phyloP scores from a whole-genome alignment of 148 eudicot genomes.

The Nepenthes gracilis region DNA sequence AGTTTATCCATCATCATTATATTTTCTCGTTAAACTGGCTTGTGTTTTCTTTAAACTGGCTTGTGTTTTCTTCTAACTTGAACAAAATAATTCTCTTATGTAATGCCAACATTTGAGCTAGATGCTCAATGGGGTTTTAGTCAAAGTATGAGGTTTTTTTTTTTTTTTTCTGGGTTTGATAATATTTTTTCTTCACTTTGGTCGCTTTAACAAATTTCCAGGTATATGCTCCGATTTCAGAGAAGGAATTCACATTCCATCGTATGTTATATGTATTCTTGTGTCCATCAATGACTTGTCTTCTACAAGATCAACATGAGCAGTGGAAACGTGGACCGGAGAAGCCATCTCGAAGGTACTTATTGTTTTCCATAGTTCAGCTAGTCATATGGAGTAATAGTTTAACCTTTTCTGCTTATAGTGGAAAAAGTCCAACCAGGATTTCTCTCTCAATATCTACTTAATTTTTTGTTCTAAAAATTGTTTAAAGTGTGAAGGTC shows the following conservation, averaged over 20 bases:
- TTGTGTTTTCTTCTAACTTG: no score
- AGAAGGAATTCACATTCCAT: slow-evolving; percentile 61
- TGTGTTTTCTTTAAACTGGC: no score
- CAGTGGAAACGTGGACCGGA: slow-evolving; percentile 66
- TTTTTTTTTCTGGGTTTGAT: background rate
- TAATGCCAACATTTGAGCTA: no score
- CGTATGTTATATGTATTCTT: slow-evolving; percentile 69
- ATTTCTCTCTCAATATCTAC: background rate
- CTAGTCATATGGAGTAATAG: background rate
- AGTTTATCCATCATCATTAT: background rate
- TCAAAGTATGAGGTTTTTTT: no score
- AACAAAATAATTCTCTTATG: no score
- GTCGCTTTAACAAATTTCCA: slow-evolving; percentile 13
- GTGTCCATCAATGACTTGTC: slow-evolving; percentile 80
- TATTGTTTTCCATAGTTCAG: background rate
- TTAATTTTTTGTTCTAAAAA: slow-evolving; percentile 8
- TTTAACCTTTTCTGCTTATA: background rate
- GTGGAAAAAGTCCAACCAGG: background rate
- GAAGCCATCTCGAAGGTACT: slow-evolving; percentile 59
- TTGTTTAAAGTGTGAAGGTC: slow-evolving; percentile 60
- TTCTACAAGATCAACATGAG: slow-evolving; percentile 78
- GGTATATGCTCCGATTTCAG: slow-evolving; percentile 73
- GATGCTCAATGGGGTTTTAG: no score
- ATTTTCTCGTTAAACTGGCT: no score
- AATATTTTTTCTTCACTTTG: background rate